phyloP scores from a whole-genome alignment of 805 yeast species.

The Wickerhamomyces chaumierensis region DNA sequence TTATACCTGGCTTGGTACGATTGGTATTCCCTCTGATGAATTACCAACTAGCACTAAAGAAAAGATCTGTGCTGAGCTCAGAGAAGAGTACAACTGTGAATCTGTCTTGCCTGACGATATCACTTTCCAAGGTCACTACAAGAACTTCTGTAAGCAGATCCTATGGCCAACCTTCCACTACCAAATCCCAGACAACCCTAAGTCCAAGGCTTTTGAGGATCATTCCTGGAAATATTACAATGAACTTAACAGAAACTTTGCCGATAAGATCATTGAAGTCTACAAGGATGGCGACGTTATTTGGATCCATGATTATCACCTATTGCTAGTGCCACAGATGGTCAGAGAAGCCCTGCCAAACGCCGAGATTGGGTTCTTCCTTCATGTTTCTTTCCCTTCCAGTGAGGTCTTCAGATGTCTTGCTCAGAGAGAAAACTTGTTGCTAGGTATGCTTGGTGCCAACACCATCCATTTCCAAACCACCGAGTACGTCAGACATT shows the following conservation, averaged over 20 bases:
- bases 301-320: conserved; percentile 94
- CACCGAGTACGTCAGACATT: conserved; percentile 87
- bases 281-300: conserved; percentile 70
- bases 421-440: conserved; percentile 69
- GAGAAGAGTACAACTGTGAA: conserved; percentile 39
- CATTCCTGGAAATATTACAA: conserved; percentile 87
- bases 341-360: conserved; percentile 62
- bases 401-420: conserved; percentile 90
- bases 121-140: conserved; percentile 83
- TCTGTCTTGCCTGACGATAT: conserved; percentile 69
- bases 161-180: conserved; percentile 93
- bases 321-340: conserved; percentile 79
- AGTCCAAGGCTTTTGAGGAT: conserved; percentile 88
- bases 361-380: conserved; percentile 83
- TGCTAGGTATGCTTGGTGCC: conserved; percentile 82
- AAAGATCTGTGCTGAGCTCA: conserved; percentile 39
- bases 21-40: conserved; percentile 84
- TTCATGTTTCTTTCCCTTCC: conserved; percentile 92
- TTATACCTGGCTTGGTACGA: conserved; percentile 77
- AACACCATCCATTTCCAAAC: conserved; percentile 85
- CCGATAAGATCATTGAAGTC: conserved; percentile 56
- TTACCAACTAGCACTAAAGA: conserved; percentile 46
- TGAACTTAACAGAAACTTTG: conserved; percentile 64
- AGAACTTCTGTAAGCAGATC: conserved; percentile 85
- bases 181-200: conserved; percentile 92